Evolutionary conservation across 2,329 filamentous ascomycete genomes (phyloP), one percentile per base, ranked within the genome.

Genomic region (Penicillium sp.): DNA sequence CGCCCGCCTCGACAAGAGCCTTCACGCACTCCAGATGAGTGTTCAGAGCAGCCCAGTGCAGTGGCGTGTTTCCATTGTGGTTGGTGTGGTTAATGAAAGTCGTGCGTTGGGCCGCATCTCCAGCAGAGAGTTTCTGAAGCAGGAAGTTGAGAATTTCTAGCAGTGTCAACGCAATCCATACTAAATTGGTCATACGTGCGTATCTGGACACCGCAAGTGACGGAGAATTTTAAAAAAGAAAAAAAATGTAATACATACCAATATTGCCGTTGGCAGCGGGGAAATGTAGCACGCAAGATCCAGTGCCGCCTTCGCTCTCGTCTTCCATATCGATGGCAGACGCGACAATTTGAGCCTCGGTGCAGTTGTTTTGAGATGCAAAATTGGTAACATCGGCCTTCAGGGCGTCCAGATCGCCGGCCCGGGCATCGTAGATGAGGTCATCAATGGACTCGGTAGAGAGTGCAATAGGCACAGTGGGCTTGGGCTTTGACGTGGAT

Each of bases 31-130:
- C 84, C 3, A 97, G 78, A 67, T 97, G 92, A 1, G 92, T 92
- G 51, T 95, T 94, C 51, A 97, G 78, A 0, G 91, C 90, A 0
- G 93, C 93, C 92, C 92, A 97, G 76, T 99, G 94, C 54, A 99
- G 79, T 0, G 91, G 85, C 1, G 93, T 97, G 77, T 97, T 97
- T 40, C 92, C 92, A 42, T 89, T 88, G 58, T 86, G 79, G 68
- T 99, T 99, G 57, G 83, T 80, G 71, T 78, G 73, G 70, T 79
- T 75, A 46, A 80, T 50, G 3, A 78, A 64, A 4, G 67, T 57
- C 26, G 51, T 63, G 48, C 56, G 62, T 54, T 66, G 61, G 33
- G 60, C 39, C 18, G 43, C 46, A 31, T 62, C 57, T 39, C 54
- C 44, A 43, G 58, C 44, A 43, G 61, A 58, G 48, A 82, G 70